Evolutionary conservation across 2,329 filamentous ascomycete genomes (phyloP).

Genomic region (Penicillium sclerotigenum): DNA sequence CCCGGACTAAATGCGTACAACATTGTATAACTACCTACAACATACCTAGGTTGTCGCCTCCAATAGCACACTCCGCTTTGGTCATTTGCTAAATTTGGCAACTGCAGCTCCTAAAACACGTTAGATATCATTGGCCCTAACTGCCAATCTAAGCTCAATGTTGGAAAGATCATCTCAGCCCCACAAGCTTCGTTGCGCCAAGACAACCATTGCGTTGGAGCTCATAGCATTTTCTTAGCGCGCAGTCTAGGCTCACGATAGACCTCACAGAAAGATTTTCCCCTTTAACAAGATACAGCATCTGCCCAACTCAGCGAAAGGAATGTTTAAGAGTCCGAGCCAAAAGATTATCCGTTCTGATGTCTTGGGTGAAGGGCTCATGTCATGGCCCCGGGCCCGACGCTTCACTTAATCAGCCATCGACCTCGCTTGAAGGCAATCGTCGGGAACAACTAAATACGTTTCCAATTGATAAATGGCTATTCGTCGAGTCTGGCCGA

Average conservation of each 20-base stretch:
- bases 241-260: neutral
- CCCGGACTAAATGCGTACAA: no score
- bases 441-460: no score
- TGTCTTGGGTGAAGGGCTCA: no score
- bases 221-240: neutral
- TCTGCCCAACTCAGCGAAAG: no score
- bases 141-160: neutral
- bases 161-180: neutral
- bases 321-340: neutral
- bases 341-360: no score
- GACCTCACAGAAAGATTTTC: no score
- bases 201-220: neutral
- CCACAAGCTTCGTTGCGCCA: neutral
- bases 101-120: neutral
- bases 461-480: neutral
- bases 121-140: neutral
- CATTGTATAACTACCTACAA: no score
- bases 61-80: neutral
- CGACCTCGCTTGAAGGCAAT: neutral
- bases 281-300: neutral
- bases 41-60: neutral
- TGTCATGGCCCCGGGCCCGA: no score
- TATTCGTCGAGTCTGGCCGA: conserved; percentile 3
- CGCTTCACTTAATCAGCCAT: conserved; percentile 2
- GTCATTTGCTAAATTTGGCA: neutral